Evolutionary conservation across 2,329 filamentous ascomycete genomes (phyloP).

Genomic region (Verticillium klebahnii): DNA sequence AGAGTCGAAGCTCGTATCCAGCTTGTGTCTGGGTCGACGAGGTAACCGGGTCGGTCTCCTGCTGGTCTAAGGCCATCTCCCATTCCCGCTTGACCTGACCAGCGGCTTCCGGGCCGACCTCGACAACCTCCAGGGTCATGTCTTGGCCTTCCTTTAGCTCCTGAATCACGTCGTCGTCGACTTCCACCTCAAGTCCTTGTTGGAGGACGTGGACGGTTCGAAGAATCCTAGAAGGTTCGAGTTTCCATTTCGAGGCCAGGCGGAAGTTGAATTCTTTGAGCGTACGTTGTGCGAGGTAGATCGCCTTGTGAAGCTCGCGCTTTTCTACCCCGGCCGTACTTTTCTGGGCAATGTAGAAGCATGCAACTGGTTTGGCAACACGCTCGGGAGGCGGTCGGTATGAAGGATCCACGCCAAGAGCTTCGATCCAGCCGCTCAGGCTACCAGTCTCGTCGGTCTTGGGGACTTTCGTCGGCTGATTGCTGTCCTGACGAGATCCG

Average conservation of each 20-base stretch:
- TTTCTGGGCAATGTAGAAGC: slow-evolving; percentile 72
- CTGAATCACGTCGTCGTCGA: slow-evolving; percentile 85
- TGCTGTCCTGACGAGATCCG: slow-evolving; percentile 36
- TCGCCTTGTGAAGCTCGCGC: slow-evolving; percentile 70
- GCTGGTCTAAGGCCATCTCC: slow-evolving; percentile 55
- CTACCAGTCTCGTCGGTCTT: slow-evolving; percentile 58
- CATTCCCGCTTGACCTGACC: slow-evolving; percentile 50
- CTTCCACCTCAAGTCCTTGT: slow-evolving; percentile 73
- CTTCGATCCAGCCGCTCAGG: slow-evolving; percentile 82
- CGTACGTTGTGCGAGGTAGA: slow-evolving; percentile 78
- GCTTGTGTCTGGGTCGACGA: slow-evolving; percentile 19
- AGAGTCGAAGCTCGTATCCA: slow-evolving; percentile 41
- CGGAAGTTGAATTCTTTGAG: slow-evolving; percentile 67
- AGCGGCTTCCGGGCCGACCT: slow-evolving; percentile 27
- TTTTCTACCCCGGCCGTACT: slow-evolving; percentile 43
- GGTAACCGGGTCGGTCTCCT: slow-evolving; percentile 30
- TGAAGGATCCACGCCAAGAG: slow-evolving; percentile 78
- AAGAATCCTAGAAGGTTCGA: slow-evolving; percentile 68
- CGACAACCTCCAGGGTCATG: slow-evolving; percentile 68
- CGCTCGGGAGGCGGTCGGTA: slow-evolving; percentile 78
- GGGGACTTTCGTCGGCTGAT: slow-evolving; percentile 48
- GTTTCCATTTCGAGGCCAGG: slow-evolving; percentile 73
- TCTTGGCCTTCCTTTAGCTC: slow-evolving; percentile 88
- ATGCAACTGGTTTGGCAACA: slow-evolving; percentile 70
- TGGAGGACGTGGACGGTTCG: slow-evolving; percentile 69